Evolutionary conservation across 31 red algal species (phyloP).

Genomic region (Asparagopsis taxiformis): DNA sequence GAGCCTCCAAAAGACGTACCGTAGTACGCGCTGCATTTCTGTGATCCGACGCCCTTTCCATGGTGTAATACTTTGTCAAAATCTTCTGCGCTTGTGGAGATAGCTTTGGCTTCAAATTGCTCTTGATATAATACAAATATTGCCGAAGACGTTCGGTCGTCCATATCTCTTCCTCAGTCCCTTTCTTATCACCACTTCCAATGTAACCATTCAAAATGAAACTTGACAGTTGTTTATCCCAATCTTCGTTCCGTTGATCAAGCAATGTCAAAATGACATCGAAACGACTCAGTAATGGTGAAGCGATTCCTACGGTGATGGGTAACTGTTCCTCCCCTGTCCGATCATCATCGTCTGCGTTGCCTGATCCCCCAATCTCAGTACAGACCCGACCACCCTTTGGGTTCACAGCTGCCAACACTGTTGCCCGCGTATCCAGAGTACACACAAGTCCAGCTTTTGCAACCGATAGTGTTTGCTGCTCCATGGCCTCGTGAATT

Average conservation of each 20-base stretch:
- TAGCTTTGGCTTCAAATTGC: conserved; percentile 59
- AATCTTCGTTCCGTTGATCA: conserved; percentile 77
- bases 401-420: conserved; percentile 93
- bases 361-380: conserved; percentile 41
- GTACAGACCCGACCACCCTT: conserved; percentile 67
- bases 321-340: conserved; percentile 25
- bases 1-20: conserved; percentile 93
- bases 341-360: conserved; percentile 16
- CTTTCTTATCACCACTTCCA: not conserved
- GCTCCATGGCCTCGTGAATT: conserved; percentile 99
- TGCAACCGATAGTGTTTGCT: conserved; percentile 96
- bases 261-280: conserved; percentile 92
- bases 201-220: conserved; percentile 89
- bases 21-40: conserved; percentile 91
- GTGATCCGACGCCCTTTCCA: conserved; percentile 42
- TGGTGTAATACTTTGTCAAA: conserved; percentile 71
- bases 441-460: conserved; percentile 97
- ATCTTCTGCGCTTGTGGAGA: conserved; percentile 47
- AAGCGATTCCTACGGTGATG: conserved; percentile 79
- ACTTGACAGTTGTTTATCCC: conserved; percentile 81
- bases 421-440: conserved; percentile 86
- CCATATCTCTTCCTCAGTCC: conserved; percentile 44
- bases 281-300: conserved; percentile 92
- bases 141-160: conserved; percentile 67
- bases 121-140: conserved; percentile 91